phyloP scores from a whole-genome alignment of 1,284 basidiomycete species.

The Tetrapyrgos nigripes region DNA sequence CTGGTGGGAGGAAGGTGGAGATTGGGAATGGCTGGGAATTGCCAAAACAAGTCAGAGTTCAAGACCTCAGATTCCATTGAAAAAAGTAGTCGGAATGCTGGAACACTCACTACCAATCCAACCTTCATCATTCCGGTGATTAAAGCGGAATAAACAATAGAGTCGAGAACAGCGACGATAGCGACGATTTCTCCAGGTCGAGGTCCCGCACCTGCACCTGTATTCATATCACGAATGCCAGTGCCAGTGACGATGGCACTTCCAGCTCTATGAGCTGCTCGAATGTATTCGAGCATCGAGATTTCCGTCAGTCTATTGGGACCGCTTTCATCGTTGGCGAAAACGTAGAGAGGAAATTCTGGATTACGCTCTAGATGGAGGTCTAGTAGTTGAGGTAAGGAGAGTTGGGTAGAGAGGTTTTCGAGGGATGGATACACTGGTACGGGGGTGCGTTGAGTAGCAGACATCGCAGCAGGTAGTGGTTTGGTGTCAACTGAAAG shows the following conservation, averaged over 20 bases:
- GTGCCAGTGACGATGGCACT: constrained; percentile 5
- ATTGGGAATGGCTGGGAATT: constrained; percentile 5
- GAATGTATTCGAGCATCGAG: constrained; percentile 4
- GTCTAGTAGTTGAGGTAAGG: constrained; percentile 3
- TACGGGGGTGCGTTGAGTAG: too few relatives aligned
- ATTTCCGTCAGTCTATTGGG: not conserved
- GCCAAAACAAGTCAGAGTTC: not conserved
- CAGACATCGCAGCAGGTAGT: constrained; percentile 31
- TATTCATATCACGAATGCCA: not conserved
- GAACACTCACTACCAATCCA: too few relatives aligned
- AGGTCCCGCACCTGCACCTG: not conserved
- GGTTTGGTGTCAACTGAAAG: constrained; percentile 31
- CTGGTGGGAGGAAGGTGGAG: too few relatives aligned
- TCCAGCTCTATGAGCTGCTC: constrained; percentile 5
- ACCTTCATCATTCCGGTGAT: too few relatives aligned
- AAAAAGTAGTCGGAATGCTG: too few relatives aligned
- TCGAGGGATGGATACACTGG: too few relatives aligned
- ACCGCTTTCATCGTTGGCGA: not conserved
- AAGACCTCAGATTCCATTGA: constrained; percentile 4
- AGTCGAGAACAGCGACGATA: not conserved
- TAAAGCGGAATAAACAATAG: constrained; percentile 2
- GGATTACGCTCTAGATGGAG: constrained; percentile 6
- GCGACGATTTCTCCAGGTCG: constrained; percentile 4
- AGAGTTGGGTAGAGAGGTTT: not conserved
- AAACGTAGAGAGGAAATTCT: constrained; percentile 9